Evolutionary conservation across 2,329 filamentous ascomycete species (phyloP).

Genomic region (Neofusicoccum ribis): DNA sequence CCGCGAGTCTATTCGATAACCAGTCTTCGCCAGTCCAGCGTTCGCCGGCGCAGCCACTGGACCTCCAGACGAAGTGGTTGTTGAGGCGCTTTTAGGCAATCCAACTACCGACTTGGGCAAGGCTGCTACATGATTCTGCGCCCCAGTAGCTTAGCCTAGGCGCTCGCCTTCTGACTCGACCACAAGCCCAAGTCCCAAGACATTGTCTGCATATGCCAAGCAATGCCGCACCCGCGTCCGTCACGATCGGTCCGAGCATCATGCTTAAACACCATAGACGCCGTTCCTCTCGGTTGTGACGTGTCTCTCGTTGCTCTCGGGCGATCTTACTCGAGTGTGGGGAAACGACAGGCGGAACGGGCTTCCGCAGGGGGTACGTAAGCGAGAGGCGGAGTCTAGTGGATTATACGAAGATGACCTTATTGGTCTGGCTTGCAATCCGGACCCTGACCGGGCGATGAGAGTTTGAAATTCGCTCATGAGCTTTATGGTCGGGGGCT

Average conservation of each 20-base stretch:
- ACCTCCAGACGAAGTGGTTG: not conserved
- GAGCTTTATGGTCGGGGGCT: not conserved
- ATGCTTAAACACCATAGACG: not conserved
- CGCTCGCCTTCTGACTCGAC: constrained; percentile 3
- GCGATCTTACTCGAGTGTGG: not conserved
- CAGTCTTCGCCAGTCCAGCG: not conserved
- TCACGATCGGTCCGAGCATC: not conserved
- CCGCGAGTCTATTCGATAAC: not conserved
- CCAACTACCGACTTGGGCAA: constrained; percentile 4
- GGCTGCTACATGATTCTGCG: not conserved
- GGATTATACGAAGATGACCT: not conserved
- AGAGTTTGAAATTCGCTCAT: not conserved
- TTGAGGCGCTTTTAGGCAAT: not conserved
- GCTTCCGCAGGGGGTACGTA: not conserved
- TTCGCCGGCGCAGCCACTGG: not conserved
- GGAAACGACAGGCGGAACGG: not conserved
- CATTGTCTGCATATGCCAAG: not conserved
- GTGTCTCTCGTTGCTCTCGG: not conserved
- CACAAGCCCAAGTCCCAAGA: not conserved
- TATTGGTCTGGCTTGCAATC: not conserved
- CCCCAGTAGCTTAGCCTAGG: not conserved
- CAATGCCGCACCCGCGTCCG: not conserved
- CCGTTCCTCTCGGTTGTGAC: too few species aligned
- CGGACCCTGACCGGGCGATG: not conserved
- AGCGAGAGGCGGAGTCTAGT: not conserved